Evolutionary conservation across 1,284 basidiomycete genomes (phyloP), one percentile per base, ranked within the genome.

Genomic region (Xerocomus minutiporus): DNA sequence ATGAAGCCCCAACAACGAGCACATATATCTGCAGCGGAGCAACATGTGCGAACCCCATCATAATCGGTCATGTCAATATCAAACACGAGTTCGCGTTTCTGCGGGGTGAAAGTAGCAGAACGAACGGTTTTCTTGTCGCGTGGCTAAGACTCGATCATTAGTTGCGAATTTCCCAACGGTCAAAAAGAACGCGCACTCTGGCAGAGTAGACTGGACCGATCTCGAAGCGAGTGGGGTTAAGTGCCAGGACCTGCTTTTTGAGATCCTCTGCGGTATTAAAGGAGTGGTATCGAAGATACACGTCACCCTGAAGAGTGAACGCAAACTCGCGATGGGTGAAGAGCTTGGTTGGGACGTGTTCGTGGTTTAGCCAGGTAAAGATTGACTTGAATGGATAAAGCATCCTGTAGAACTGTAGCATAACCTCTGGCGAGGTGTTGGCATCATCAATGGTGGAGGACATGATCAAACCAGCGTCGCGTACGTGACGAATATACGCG

Each of bases 31-130:
- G 95, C 93, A 51, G 86, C 91, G 2, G 85, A 85, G 72, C 97
- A 99, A 73, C 97, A 99, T 0, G 93, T 97, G 48, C 97, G 86
- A 63, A 99, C 84, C 54, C 88, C 80, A 70, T 99, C 97, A 73
- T 99, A 99, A 73, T 99, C 96, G 15, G 96, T 97, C 95, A 99
- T 97, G 72, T 99, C 96, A 68, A 99, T 97, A 84, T 99, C 97
- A 66, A 99, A 97, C 1, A 99, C 97, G 31, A 99, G 85, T 70
- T 99, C 96, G 57, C 97, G 88, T 55, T 84, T 81, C 26, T 84
- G 72, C 0, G 96, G 93, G 46, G 81, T 79, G 63, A 98, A 88
- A 2, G 83, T 82, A 7, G 83, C 78, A 6, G 88, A 78, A 2
- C 87, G 83, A 36, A 95, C 76, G 0, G 90, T 90, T 68, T 96